These are phyloP conservation scores for Urtica urens DNA, from an alignment of 306 rosid genomes.

Conservation along the genomic window DNA sequence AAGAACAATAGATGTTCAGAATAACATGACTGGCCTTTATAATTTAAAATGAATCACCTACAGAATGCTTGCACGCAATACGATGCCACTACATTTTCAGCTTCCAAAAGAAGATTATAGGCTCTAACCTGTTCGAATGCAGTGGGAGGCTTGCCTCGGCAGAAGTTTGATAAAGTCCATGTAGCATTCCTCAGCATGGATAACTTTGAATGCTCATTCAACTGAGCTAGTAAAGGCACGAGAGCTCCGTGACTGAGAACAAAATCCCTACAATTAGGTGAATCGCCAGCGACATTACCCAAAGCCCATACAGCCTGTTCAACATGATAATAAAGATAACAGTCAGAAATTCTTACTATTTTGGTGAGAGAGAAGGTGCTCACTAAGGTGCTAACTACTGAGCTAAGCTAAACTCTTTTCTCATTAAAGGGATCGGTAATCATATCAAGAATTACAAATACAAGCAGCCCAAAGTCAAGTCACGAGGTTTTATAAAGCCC, in stretches of 20 bases:
- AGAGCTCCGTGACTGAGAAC: conserved; percentile 49
- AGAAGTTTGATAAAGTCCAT: conserved; percentile 53
- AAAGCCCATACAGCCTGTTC: conserved; percentile 51
- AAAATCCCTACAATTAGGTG: conserved; percentile 50
- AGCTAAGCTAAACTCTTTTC: too few species aligned
- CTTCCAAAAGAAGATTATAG: not conserved
- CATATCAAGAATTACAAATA: too few species aligned
- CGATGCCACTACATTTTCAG: too few species aligned
- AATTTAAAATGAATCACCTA: too few species aligned
- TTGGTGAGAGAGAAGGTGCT: too few species aligned
- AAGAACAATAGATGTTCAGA: not conserved
- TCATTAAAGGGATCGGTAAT: too few species aligned
- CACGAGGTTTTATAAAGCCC: too few species aligned
- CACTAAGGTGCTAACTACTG: too few species aligned
- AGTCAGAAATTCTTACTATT: too few species aligned
- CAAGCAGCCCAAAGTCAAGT: too few species aligned
- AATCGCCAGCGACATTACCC: conserved; percentile 62
- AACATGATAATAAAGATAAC: conserved; percentile 11
- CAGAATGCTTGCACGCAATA: not conserved
- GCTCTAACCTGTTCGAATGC: conserved; percentile 44
- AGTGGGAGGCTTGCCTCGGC: conserved; percentile 54
- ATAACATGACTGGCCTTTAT: too few species aligned
- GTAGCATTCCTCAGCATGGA: conserved; percentile 55
- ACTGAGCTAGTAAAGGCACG: conserved; percentile 32
- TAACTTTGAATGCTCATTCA: conserved; percentile 44